These are phyloP conservation scores for Trypanosoma caninum DNA, from an alignment of 208 protist species.

Conservation along the genomic window DNA sequence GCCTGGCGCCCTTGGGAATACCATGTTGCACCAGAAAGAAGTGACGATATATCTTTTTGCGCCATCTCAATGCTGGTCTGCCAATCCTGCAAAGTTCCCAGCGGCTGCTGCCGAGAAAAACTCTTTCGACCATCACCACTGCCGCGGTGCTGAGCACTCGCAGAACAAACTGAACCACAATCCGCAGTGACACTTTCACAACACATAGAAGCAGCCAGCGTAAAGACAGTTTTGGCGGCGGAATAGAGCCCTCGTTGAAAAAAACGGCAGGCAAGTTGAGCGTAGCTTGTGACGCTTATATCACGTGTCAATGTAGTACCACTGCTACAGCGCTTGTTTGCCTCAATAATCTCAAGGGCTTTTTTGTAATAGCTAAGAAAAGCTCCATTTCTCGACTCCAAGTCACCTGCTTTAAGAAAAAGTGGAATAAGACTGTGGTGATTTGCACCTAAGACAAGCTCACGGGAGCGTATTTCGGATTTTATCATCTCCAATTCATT, in stretches of 20 bases:
- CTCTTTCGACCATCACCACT: not conserved
- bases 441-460: slow-evolving; percentile 12
- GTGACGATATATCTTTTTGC: not conserved
- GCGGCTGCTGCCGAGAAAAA: not conserved
- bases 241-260: slow-evolving; percentile 13
- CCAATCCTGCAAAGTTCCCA: slow-evolving; percentile 5
- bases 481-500: slow-evolving; percentile 9
- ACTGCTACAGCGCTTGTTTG: not conserved
- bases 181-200: not conserved
- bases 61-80: not conserved
- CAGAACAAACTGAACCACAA: not conserved
- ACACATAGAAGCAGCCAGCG: slow-evolving; percentile 7
- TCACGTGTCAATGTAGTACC: not conserved
- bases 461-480: slow-evolving; percentile 19
- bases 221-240: not conserved
- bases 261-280: slow-evolving; percentile 13
- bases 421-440: slow-evolving; percentile 18
- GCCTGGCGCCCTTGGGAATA: not conserved
- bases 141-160: no score
- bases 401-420: slow-evolving; percentile 15
- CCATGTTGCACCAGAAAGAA: not conserved
- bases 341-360: slow-evolving; percentile 12
- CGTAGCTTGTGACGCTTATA: slow-evolving; percentile 1
- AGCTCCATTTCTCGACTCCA: not conserved
- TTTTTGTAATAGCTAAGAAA: slow-evolving; percentile 5